Conservation (phyloP, 805 yeast species). For the Sugiyamaella qingdaonensis region DNA sequence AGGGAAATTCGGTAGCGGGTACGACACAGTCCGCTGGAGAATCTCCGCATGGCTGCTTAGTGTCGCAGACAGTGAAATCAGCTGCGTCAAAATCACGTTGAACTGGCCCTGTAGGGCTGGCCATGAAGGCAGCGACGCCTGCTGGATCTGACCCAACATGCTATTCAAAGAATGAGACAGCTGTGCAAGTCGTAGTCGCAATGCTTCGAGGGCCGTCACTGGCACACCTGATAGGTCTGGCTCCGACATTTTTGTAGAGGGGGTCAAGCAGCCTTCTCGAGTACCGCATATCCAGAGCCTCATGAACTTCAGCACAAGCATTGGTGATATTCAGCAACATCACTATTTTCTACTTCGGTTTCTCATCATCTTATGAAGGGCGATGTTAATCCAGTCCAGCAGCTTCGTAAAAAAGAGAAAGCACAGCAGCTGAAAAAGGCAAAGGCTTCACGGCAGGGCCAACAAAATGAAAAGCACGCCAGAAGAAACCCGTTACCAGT, state of each 20-base stretch:
- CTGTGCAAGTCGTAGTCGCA: conserved; percentile 59
- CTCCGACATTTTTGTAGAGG: not conserved
- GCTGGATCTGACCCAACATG: conserved; percentile 50
- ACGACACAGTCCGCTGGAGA: conserved; percentile 66
- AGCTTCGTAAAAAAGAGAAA: conserved; percentile 26
- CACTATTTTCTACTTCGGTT: not conserved
- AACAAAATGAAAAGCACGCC: conserved; percentile 24
- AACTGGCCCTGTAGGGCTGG: conserved; percentile 78
- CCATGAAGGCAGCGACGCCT: conserved; percentile 47
- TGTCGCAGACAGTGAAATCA: conserved; percentile 69
- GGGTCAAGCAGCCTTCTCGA: not conserved
- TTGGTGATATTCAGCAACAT: no score
- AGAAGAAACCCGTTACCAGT: conserved; percentile 18
- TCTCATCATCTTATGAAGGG: conserved; percentile 8
- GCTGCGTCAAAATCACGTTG: conserved; percentile 76
- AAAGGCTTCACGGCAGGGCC: conserved; percentile 24
- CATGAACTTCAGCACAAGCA: no score
- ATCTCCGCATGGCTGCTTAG: conserved; percentile 57
- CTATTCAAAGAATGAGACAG: conserved; percentile 56
- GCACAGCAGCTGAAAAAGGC: conserved; percentile 27
- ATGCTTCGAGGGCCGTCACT: conserved; percentile 55
- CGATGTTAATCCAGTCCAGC: conserved; percentile 23
- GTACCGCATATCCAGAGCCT: not conserved
- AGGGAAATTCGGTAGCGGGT: conserved; percentile 82
- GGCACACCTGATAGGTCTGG: conserved; percentile 48